Conservation (phyloP, 2,329 filamentous ascomycete species). For the Fusarium abutilonis region DNA sequence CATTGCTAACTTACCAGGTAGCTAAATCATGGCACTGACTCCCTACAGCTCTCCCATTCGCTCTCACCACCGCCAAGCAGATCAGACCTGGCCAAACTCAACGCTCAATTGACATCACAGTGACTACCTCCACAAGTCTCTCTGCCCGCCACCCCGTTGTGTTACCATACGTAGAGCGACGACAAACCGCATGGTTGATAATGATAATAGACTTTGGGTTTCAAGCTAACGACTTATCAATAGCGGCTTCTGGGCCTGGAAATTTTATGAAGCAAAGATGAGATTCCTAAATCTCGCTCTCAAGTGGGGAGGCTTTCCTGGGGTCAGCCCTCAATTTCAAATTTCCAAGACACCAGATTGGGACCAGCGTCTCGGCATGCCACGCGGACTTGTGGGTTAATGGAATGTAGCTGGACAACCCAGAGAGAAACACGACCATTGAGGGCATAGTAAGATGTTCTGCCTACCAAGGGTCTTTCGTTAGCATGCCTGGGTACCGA, state of each 20-base stretch:
- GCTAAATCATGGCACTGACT: too few relatives aligned
- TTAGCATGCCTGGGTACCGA: neutral
- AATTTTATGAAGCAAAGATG: conserved; percentile 3
- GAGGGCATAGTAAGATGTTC: neutral
- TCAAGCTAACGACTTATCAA: too few relatives aligned
- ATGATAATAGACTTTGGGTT: too few relatives aligned
- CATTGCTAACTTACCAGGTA: too few relatives aligned
- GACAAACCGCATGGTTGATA: too few relatives aligned
- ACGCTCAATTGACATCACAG: conserved; percentile 42
- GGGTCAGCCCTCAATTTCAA: conserved; percentile 41
- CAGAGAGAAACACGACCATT: conserved; percentile 4
- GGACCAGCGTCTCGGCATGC: conserved; percentile 36
- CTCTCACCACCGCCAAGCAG: too few relatives aligned
- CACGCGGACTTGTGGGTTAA: conserved; percentile 32
- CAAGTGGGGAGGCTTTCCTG: conserved; percentile 26
- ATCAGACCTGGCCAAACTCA: conserved; percentile 20
- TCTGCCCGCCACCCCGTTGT: too few relatives aligned
- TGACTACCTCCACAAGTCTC: conserved; percentile 14
- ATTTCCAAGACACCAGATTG: conserved; percentile 35
- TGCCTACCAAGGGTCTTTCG: conserved; percentile 11
- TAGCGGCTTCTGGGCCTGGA: neutral
- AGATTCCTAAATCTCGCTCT: conserved; percentile 21
- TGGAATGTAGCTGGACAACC: conserved; percentile 32
- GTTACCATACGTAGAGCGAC: too few relatives aligned
- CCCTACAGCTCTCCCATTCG: too few relatives aligned